phyloP scores from a whole-genome alignment of 2,329 filamentous ascomycete genomes.

The Pseudopyrenochaeta lycopersici region DNA sequence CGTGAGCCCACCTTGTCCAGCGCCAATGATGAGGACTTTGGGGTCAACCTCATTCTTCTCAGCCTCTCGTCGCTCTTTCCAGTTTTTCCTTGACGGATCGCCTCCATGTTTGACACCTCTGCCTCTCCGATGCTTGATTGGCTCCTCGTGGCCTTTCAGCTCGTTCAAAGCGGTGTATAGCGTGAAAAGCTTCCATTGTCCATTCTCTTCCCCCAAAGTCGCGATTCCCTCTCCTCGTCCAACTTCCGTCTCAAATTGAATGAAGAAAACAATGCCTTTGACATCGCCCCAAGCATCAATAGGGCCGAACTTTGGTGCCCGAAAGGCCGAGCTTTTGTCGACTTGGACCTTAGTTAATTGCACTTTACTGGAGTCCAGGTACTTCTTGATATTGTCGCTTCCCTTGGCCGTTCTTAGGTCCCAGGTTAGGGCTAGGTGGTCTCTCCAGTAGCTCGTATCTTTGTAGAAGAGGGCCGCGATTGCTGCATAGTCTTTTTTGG shows the following conservation, averaged over 20 bases:
- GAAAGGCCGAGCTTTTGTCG: slow-evolving; percentile 29
- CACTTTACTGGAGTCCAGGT: slow-evolving; percentile 42
- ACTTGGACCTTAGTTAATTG: slow-evolving; percentile 41
- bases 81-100: slow-evolving; percentile 40
- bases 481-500: slow-evolving; percentile 42
- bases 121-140: slow-evolving; percentile 29
- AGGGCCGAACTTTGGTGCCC: slow-evolving; percentile 34
- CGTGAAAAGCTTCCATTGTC: slow-evolving; percentile 52
- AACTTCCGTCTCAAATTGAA: slow-evolving; percentile 40
- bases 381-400: slow-evolving; percentile 56
- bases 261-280: slow-evolving; percentile 37
- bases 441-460: slow-evolving; percentile 65
- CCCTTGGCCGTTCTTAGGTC: slow-evolving; percentile 62
- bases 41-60: slow-evolving; percentile 37
- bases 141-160: slow-evolving; percentile 48
- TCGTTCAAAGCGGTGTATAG: slow-evolving; percentile 49
- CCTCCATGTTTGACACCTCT: slow-evolving; percentile 42
- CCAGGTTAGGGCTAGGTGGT: slow-evolving; percentile 66
- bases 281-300: slow-evolving; percentile 42
- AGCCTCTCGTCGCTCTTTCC: slow-evolving; percentile 40
- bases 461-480: slow-evolving; percentile 57
- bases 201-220: slow-evolving; percentile 43
- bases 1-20: slow-evolving; percentile 57
- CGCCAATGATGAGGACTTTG: slow-evolving; percentile 46
- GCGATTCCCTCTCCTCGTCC: slow-evolving; percentile 46